Base-by-base conservation (phyloP, 2,329 filamentous ascomycete genomes). In the Calycina herbarum region DNA sequence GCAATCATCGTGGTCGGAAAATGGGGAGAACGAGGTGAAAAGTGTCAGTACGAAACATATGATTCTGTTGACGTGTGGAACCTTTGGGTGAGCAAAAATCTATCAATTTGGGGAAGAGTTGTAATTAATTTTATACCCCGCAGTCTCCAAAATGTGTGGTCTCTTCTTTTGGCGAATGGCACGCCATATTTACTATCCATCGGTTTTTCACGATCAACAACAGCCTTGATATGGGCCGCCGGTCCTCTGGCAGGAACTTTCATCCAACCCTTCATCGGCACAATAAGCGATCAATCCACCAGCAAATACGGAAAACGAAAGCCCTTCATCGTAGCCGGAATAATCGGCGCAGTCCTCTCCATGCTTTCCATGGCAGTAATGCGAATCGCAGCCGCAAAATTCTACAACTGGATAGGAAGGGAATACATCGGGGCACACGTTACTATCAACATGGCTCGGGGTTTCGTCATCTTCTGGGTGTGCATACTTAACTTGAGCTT, bases 171-270 rank as follows among this genome's bases (percentile, higher is more conserved):
- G 6, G 61, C 61, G 31, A 63, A 63, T 58, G 61, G 61, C 42
- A 63, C 61, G 79, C 83, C 83, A 58, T 85, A 83, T 70, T 76
- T 85, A 0, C 76, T 85, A 5, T 81, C 81, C 35, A 78, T 85
- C 31, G 83, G 83, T 38, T 76, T 85, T 54, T 82, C 81, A 70
- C 84, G 84, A 69, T 82, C 82, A 11, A 75, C 84, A 62, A 78
- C 83, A 35, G 80, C 82, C 17, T 74, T 84, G 5, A 81, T 85
- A 48, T 85, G 83, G 83, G 82, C 84, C 27, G 83, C 83, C 29
- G 83, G 82, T 24, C 83, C 83, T 27, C 76, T 85, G 2, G 83
- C 82, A 29, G 83, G 83, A 58, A 80, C 79, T 0, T 75, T 85
- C 24, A 80, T 85, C 2, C 83, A 85, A 70, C 83, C 83, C 6